Conservation (phyloP, 352 stramenopile genomes). For the Phytophthora pisi region DNA sequence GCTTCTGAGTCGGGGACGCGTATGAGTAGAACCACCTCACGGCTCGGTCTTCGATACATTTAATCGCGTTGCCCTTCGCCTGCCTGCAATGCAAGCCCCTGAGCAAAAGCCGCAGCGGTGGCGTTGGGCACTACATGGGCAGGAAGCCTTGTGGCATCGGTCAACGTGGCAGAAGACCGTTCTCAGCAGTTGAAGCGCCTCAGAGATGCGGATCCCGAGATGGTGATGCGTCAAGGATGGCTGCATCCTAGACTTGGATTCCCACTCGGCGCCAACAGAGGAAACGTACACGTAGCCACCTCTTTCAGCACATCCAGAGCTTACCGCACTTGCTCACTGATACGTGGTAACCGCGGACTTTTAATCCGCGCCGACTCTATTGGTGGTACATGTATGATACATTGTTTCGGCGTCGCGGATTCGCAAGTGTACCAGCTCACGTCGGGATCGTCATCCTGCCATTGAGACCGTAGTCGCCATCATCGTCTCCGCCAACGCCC, state of each 20-base stretch:
- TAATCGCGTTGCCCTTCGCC: background rate
- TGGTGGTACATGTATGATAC: no score
- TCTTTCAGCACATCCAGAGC: background rate
- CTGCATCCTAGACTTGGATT: background rate
- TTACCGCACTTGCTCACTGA: constrained; percentile 1
- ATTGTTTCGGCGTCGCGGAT: background rate
- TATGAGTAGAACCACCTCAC: no score
- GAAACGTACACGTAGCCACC: no score
- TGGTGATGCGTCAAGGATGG: background rate
- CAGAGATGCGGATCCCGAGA: background rate
- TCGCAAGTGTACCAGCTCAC: background rate
- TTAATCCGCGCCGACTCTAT: constrained; percentile 1
- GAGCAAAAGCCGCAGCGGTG: background rate
- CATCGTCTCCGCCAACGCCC: background rate
- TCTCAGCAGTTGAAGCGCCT: background rate
- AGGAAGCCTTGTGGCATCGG: background rate
- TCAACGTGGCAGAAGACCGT: background rate
- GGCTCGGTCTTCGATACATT: background rate
- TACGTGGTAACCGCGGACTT: background rate
- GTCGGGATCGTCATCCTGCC: background rate
- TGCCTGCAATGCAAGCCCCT: background rate
- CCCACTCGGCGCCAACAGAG: no score
- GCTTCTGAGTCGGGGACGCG: background rate
- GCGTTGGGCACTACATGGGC: background rate
- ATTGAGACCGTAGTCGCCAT: background rate